phyloP scores from a whole-genome alignment of 2,329 filamentous ascomycete genomes.

The Talaromyces sp. region DNA sequence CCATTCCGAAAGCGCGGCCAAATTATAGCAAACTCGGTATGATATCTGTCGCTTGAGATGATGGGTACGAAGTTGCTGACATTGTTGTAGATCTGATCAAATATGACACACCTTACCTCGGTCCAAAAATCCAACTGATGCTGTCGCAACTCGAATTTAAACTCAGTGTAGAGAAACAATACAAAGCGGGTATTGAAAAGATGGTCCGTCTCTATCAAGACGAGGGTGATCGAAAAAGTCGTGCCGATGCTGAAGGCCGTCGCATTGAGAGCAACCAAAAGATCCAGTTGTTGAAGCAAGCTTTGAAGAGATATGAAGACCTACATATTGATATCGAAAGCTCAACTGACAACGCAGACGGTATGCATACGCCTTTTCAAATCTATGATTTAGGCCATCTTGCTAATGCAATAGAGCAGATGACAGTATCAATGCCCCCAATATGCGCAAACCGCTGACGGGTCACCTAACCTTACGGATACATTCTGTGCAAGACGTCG shows the following conservation, averaged over 20 bases:
- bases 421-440: conserved; percentile 93
- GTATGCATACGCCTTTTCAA: conserved; percentile 49
- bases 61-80: not conserved
- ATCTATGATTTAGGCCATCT: not conserved
- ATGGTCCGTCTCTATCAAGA: conserved; percentile 98
- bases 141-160: conserved; percentile 98
- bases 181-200: conserved; percentile 97
- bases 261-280: conserved; percentile 96
- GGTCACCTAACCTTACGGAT: conserved; percentile 84
- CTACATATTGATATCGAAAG: conserved; percentile 86
- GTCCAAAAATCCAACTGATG: conserved; percentile 98
- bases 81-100: conserved; percentile 78
- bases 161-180: conserved; percentile 96
- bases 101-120: conserved; percentile 92
- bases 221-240: conserved; percentile 95
- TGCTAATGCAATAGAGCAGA: conserved; percentile 51
- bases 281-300: conserved; percentile 91
- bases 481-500: conserved; percentile 86
- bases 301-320: conserved; percentile 94
- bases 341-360: conserved; percentile 70
- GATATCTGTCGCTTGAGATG: conserved; percentile 27
- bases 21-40: conserved; percentile 96
- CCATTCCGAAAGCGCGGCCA: conserved; percentile 69
- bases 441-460: conserved; percentile 90
- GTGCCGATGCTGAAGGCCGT: conserved; percentile 82